phyloP scores from a whole-genome alignment of 257 asterid species.

The Solanum corneliomulleri region DNA sequence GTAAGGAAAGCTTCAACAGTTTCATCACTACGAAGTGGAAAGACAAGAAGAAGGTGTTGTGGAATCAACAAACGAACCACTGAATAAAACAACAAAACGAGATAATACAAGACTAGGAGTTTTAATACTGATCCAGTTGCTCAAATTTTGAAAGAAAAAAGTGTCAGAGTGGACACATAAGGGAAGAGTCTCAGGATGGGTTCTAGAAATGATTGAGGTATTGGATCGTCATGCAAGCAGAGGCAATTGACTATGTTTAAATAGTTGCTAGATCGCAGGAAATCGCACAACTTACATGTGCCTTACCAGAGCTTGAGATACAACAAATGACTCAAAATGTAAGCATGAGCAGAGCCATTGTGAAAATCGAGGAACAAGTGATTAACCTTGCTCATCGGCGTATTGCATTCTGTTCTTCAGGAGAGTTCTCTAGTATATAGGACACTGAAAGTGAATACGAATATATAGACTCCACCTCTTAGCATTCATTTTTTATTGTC shows the following conservation, averaged over 20 bases:
- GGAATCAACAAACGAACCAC: no score
- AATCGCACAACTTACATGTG: not conserved
- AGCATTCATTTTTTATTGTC: not conserved
- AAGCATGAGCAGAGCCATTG: not conserved
- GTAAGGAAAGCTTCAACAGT: no score
- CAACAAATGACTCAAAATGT: not conserved
- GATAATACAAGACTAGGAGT: no score
- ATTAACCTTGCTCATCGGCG: not conserved
- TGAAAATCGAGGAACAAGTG: not conserved
- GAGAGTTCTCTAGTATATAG: not conserved
- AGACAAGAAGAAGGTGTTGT: no score
- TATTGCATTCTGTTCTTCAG: not conserved
- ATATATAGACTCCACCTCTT: no score
- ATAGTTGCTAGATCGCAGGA: not conserved
- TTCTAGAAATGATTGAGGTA: not conserved
- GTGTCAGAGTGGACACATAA: not conserved
- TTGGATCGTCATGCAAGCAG: not conserved
- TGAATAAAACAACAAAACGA: no score
- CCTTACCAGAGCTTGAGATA: not conserved
- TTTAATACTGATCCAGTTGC: not conserved
- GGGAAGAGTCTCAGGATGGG: not conserved
- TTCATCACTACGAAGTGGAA: no score
- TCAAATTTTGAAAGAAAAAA: not conserved
- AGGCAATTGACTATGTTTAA: not conserved
- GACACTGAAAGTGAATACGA: not conserved